Percentiles rank a stretch among this genome's conserved stretches.
Conservation (phyloP, 805 yeast species). For the Ogataea populi-albae region DNA sequence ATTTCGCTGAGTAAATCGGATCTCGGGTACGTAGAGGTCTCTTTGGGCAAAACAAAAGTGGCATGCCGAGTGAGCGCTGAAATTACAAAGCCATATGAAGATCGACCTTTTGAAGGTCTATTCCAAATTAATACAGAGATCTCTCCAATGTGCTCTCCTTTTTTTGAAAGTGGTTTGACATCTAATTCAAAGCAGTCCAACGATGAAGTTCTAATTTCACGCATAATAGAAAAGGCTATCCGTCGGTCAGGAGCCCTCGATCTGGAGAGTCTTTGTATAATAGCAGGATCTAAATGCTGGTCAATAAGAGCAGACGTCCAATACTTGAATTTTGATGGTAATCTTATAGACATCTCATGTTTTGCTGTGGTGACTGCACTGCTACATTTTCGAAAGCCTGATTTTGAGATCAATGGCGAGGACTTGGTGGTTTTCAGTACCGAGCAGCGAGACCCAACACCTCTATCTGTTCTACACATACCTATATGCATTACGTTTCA, state of each 20-base stretch:
- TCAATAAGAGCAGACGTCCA: slow-evolving; percentile 85
- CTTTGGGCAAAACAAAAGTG: slow-evolving; percentile 71
- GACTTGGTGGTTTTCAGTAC: slow-evolving; percentile 64
- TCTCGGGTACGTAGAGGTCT: slow-evolving; percentile 78
- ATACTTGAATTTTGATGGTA: slow-evolving; percentile 88
- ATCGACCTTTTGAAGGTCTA: slow-evolving; percentile 90
- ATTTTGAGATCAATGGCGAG: slow-evolving; percentile 67
- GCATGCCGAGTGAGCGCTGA: slow-evolving; percentile 73
- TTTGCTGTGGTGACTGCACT: slow-evolving; percentile 86
- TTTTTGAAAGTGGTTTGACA: slow-evolving; percentile 65
- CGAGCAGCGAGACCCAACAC: slow-evolving; percentile 83
- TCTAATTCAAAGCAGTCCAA: slow-evolving; percentile 48
- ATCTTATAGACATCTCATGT: slow-evolving; percentile 85
- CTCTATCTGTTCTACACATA: slow-evolving; percentile 78
- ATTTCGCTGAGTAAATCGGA: slow-evolving; percentile 60
- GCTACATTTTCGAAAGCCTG: slow-evolving; percentile 80
- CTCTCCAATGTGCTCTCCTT: slow-evolving; percentile 85
- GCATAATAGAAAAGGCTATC: slow-evolving; percentile 89
- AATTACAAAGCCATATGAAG: slow-evolving; percentile 77
- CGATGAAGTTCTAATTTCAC: slow-evolving; percentile 74
- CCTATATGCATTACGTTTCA: slow-evolving; percentile 89
- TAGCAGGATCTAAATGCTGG: slow-evolving; percentile 93
- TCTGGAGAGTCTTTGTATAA: slow-evolving; percentile 83
- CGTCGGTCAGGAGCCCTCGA: slow-evolving; percentile 89
- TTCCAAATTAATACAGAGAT: slow-evolving; percentile 83